Base-by-base conservation (phyloP, 768 basidiomycete genomes). In the Fistulinella prunicolor region DNA sequence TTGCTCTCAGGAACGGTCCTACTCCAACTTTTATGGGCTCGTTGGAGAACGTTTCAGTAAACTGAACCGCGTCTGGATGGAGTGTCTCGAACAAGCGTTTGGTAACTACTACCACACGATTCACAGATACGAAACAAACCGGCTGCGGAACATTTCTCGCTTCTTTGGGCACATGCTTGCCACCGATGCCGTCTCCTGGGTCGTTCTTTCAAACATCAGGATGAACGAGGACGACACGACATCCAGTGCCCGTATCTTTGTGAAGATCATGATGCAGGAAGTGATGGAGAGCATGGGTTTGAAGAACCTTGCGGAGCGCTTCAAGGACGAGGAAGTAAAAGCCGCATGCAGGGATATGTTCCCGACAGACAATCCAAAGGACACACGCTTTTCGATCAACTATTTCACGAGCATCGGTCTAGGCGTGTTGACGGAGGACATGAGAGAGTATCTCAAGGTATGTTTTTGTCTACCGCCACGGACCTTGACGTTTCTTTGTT, bases 211-310 rank as follows among this genome's bases (percentile, higher is more conserved):
- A 56, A 81, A 80, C 38, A 79, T 99, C 61, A 92, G 86, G 67
- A 84, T 99, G 72, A 98, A 92, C 59, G 96, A 99, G 66, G 96
- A 98, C 41, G 94, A 97, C 47, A 99, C 96, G 20, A 98, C 96
- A 0, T 90, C 88, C 17, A 92, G 89, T 56, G 86, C 86, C 53
- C 91, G 96, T 73, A 99, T 99, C 63, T 98, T 98, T 66, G 74
- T 98, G 62, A 98, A 98, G 71, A 96, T 98, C 59, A 73, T 99
- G 76, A 85, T 96, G 80, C 82, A 84, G 51, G 96, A 99, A 70
- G 83, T 98, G 77, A 86, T 86, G 74, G 96, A 97, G 73, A 80
- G 82, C 41, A 86, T 98, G 85, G 95, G 96, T 2, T 64, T 96
- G 62, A 89, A 90, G 66, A 77, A 66, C 29, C 71, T 98, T n/a